A percentile compares a stretch with the other conserved stretches of the same genome.
Evolutionary conservation across 192 early-diverging fungal species (phyloP).

Genomic region (Coemansia aciculifera): DNA sequence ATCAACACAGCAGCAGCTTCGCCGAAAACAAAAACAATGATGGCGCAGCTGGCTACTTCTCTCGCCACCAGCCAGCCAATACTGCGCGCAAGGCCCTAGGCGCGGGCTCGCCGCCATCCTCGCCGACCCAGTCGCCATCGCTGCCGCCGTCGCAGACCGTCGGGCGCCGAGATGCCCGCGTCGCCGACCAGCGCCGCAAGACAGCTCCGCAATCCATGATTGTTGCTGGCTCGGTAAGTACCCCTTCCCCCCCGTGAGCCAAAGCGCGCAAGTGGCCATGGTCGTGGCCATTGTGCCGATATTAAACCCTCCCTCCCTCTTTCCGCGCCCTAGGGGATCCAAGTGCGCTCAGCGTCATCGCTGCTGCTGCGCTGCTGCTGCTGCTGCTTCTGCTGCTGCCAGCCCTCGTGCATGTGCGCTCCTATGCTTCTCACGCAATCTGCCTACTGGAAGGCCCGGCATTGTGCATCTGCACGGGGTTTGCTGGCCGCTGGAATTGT

Average conservation of each 20-base stretch:
- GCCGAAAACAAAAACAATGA: constrained; percentile 12
- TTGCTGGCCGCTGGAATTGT: not conserved
- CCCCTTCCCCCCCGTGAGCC: not conserved
- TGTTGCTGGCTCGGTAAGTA: constrained; percentile 34
- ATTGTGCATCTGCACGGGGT: not conserved
- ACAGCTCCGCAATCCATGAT: constrained; percentile 44
- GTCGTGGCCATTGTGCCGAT: not conserved
- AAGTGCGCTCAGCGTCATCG: not conserved
- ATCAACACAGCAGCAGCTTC: constrained; percentile 1
- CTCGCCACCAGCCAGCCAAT: constrained; percentile 18
- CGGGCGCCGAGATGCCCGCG: constrained; percentile 15
- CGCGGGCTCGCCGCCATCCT: constrained; percentile 4
- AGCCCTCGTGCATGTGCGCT: not conserved
- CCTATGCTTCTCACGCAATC: constrained; percentile 7
- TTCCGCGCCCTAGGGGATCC: not conserved
- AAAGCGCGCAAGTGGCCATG: not conserved
- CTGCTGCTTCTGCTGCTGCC: not conserved
- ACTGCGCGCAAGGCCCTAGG: constrained; percentile 6
- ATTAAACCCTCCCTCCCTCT: not conserved
- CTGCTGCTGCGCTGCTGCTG: not conserved
- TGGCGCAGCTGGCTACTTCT: constrained; percentile 10
- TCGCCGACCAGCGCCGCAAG: constrained; percentile 35
- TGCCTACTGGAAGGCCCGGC: not conserved
- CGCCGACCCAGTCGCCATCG: not conserved
- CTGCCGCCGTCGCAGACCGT: not conserved